Evolutionary conservation across 1,139 yeast genomes (phyloP), one percentile per base, ranked within the genome.

Genomic region (Saccharomycopsis hybrid): DNA sequence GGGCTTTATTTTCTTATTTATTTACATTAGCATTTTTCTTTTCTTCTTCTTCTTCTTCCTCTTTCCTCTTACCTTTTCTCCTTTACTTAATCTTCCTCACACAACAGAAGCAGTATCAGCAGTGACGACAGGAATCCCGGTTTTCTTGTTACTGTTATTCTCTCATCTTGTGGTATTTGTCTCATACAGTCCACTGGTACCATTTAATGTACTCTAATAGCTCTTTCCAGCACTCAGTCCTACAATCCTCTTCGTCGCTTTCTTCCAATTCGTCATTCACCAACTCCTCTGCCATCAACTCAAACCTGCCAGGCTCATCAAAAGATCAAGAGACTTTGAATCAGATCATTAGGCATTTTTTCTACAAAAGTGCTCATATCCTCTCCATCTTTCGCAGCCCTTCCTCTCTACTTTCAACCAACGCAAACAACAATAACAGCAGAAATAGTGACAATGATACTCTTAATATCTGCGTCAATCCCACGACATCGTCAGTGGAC

Each of bases 361-460:
- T 43, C 38, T 33, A 32, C 43, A 48, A 46, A 35, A n/a, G 44
- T 8, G 42, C 47, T 11, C 50, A 48, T 38, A 35, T 48, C 5
- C 18, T 48, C 9, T 27, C 43, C 8, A 8, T 28, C 9, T 48
- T 29, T 43, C 30, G 50, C 25, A 9, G 37, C 7, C 38, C 44
- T n/a, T 9, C 18, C 13, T 8, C 11, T 32, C 13, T 24, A 7
- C 24, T 9, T 36, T 7, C 11, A 31, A 31, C 7, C 35, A 31
- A 31, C 35, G 7, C 11, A 11, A 7, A 31, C 11, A 31, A 31
- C 35, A 31, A 31, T 11, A 25, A n/a, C 48, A 29, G 8, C 28
- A 24, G n/a, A 28, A 28, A 7, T 8, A 37, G 40, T 13, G 18
- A 37, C 13, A 43, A 24, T 35, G 35, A 33, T 8, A 11, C 39